Percentiles rank a stretch among this genome's conserved stretches.
Conservation (phyloP, 2,329 filamentous ascomycete species). For the Colletotrichum karsti region DNA sequence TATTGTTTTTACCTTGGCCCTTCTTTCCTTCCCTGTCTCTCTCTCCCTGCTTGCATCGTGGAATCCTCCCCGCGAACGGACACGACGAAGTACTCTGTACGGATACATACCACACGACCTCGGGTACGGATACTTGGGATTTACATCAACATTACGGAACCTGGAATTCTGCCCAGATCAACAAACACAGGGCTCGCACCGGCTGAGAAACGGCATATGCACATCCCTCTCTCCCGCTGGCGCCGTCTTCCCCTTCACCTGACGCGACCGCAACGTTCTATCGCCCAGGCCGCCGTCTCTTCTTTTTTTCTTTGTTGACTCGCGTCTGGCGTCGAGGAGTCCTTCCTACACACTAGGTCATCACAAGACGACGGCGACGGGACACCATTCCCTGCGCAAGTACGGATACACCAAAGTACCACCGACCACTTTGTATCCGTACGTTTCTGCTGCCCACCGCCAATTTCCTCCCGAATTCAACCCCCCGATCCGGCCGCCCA, state of each 20-base stretch:
- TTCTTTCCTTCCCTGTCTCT: not conserved
- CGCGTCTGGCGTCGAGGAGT: not conserved
- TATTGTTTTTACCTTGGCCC: not conserved
- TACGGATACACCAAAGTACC: too few relatives aligned
- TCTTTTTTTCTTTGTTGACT: constrained; percentile 7
- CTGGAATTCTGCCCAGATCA: constrained; percentile 1
- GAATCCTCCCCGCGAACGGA: not conserved
- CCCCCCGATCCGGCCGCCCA: constrained; percentile 5
- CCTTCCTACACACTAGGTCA: not conserved
- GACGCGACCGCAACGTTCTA: not conserved
- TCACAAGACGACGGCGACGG: not conserved
- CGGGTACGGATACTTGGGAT: not conserved
- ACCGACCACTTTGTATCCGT: too few relatives aligned
- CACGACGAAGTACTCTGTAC: not conserved
- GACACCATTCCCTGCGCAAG: not conserved
- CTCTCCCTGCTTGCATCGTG: not conserved
- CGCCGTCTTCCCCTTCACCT: not conserved
- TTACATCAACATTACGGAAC: constrained; percentile 13
- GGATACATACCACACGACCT: not conserved
- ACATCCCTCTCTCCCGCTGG: not conserved
- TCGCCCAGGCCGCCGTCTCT: not conserved
- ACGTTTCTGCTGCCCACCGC: not conserved
- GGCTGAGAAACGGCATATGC: not conserved
- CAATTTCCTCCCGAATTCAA: constrained; percentile 9
- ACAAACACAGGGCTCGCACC: not conserved